Evolutionary conservation across 352 stramenopile genomes (phyloP), one percentile per base, ranked within the genome.

Genomic region (Globisporangium perplexum): DNA sequence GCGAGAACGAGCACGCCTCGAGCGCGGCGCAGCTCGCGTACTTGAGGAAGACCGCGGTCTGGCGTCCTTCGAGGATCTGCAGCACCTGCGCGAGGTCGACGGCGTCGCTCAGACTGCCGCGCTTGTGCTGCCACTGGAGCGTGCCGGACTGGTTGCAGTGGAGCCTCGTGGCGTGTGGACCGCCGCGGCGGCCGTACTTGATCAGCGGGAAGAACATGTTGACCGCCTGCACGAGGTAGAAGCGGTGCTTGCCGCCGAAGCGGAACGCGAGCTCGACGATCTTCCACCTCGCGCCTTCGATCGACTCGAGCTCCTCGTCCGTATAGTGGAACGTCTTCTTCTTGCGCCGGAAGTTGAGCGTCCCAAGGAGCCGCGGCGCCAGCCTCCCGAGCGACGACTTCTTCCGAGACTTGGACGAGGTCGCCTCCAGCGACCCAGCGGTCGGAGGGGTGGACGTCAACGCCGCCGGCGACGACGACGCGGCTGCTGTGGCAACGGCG

Each of bases 101-200:
- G 0, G 83, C 60, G 36, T 77, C 68, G 52, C 79, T 91, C 8
- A 92, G 63, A 4, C 71, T 66, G 1, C 83, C 82, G 28, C 83
- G 79, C 52, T 94, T 94, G 66, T 94, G 83, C 53, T 94, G 81
- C 83, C 83, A 94, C 60, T 94, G 83, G 7, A 94, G 55, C 8
- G 81, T 88, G 42, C 83, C 83, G 33, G 78, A 94, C 18, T 66
- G 77, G 47, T 92, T 91, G 61, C 83, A 94, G 48, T 92, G 77
- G 20, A 94, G 69, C 18, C 79, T 66, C 22, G 83, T 94, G 15
- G 69, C 47, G 47, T 94, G 83, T 1, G 77, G 75, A 18, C 72
- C 77, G 11, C 83, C 83, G 41, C 78, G 78, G 20, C 83, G 79
- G 4, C 83, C 83, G 59, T 89, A 94, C 59, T 94, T 94, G 33